Percentiles rank a stretch among this genome's conserved stretches.
Conservation (phyloP, 2,329 filamentous ascomycete species). For the Periconia digitata region DNA sequence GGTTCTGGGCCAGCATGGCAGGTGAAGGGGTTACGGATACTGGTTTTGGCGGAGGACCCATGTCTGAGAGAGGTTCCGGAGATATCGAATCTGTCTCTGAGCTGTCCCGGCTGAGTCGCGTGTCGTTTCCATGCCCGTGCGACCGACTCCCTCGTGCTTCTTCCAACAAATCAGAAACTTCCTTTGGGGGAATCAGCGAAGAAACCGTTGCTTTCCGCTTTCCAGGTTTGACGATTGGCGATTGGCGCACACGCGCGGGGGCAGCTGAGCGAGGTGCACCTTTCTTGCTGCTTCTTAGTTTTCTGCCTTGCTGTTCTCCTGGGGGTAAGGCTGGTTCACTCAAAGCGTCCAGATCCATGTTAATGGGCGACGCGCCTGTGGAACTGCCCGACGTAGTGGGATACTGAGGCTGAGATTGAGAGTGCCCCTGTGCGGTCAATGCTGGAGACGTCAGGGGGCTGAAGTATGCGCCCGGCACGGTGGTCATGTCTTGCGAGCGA, state of each 20-base stretch:
- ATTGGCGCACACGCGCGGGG: slow-evolving; percentile 62
- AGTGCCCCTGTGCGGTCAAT: slow-evolving; percentile 66
- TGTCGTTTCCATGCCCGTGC: slow-evolving; percentile 24
- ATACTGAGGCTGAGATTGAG: slow-evolving; percentile 37
- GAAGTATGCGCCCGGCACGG: slow-evolving; percentile 73
- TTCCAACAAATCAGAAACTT: slow-evolving; percentile 45
- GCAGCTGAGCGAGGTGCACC: slow-evolving; percentile 53
- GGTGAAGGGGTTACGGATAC: slow-evolving; percentile 68
- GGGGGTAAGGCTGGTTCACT: slow-evolving; percentile 37
- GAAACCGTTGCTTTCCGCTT: slow-evolving; percentile 50
- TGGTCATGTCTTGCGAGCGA: slow-evolving; percentile 56
- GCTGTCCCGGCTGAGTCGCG: slow-evolving; percentile 36
- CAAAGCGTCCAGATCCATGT: slow-evolving; percentile 49
- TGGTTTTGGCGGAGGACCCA: slow-evolving; percentile 65
- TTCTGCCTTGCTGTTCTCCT: slow-evolving; percentile 49
- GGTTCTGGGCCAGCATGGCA: slow-evolving; percentile 57
- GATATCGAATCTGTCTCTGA: slow-evolving; percentile 54
- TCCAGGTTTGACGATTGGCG: slow-evolving; percentile 69
- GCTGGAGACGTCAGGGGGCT: slow-evolving; percentile 82
- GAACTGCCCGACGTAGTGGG: slow-evolving; percentile 51
- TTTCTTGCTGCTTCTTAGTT: slow-evolving; percentile 49
- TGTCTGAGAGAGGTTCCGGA: slow-evolving; percentile 53
- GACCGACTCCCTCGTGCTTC: slow-evolving; percentile 35
- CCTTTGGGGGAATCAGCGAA: slow-evolving; percentile 48
- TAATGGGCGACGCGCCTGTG: slow-evolving; percentile 52